Percentiles rank a stretch among this genome's conserved stretches.
Conservation (phyloP, 805 yeast species). For the Candida alai region DNA sequence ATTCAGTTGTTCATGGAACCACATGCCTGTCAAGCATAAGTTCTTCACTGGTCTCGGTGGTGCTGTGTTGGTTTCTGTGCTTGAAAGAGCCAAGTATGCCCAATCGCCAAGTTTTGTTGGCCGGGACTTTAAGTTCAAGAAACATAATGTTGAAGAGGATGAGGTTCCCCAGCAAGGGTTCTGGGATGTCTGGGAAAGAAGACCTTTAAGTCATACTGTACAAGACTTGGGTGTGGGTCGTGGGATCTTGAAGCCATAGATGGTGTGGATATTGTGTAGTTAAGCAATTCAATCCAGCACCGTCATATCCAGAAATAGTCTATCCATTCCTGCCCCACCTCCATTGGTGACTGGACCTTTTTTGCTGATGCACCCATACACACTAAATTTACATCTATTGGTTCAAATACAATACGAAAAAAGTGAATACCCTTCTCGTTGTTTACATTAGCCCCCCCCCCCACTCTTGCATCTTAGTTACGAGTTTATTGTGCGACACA, state of each 20-base stretch:
- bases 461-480: too few species aligned
- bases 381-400: neutral
- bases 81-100: slow-evolving; percentile 39
- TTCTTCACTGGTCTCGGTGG: slow-evolving; percentile 38
- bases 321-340: too few species aligned
- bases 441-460: too few species aligned
- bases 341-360: neutral
- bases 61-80: slow-evolving; percentile 33
- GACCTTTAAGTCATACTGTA: slow-evolving; percentile 77
- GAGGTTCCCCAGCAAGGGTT: slow-evolving; percentile 47
- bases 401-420: too few species aligned
- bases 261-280: neutral
- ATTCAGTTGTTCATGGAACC: slow-evolving; percentile 42
- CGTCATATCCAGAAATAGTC: too few species aligned
- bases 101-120: slow-evolving; percentile 39
- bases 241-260: slow-evolving; percentile 45
- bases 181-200: slow-evolving; percentile 79
- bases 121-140: slow-evolving; percentile 34
- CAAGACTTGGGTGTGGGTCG: slow-evolving; percentile 70
- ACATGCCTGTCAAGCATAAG: slow-evolving; percentile 40
- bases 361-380: neutral
- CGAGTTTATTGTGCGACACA: too few species aligned
- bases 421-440: too few species aligned
- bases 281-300: too few species aligned
- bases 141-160: slow-evolving; percentile 32